Evolutionary conservation across 352 stramenopile species (phyloP), one percentile per base, ranked within the genome.

Genomic region (Phytophthora pinifolia): DNA sequence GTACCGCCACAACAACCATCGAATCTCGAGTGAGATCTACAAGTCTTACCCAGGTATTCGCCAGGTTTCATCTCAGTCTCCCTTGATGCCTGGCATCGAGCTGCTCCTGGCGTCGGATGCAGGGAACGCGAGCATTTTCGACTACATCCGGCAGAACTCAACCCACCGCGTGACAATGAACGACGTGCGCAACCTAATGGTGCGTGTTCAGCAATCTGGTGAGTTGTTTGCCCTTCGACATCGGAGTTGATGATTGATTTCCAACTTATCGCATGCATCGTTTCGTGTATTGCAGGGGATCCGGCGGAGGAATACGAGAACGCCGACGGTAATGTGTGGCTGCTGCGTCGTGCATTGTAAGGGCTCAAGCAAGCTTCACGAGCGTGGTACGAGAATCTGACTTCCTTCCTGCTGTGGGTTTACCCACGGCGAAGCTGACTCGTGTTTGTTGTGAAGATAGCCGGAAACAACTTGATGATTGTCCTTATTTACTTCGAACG

Each of bases 401-500:
- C 46, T 0, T 10, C 10, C 51, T 65, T 49, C 30, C 64, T 49
- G 6, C 35, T 46, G 9, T 47, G 51, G 32, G 14, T 68, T 30
- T 46, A 35, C 0, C 4, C 46, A 37, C 54, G 37, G 56, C 3
- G 17, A 54, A 46, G 37, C 56, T 22, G 59, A 76, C 36, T 13
- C 29, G n/a, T 77, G 64, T 20, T 30, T 78, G 1, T 70, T 62
- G 29, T 48, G 18, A 52, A 32, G 42, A 9, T 27, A 6, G 33
- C 42, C 8, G 27, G 43, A n/a, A 33, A 46, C 3, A 15, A 31
- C 0, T 32, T 68, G 0, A 50, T 72, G 12, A 29, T 77, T 14
- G 32, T 69, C 3, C 54, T 60, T 7, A 20, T 71, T 1, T 70
- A 73, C 18, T 52, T 73, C 9, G 67, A n/a, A 71, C 47, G 67